phyloP scores from a whole-genome alignment of 208 protist species.

The Crithidia expoeki region DNA sequence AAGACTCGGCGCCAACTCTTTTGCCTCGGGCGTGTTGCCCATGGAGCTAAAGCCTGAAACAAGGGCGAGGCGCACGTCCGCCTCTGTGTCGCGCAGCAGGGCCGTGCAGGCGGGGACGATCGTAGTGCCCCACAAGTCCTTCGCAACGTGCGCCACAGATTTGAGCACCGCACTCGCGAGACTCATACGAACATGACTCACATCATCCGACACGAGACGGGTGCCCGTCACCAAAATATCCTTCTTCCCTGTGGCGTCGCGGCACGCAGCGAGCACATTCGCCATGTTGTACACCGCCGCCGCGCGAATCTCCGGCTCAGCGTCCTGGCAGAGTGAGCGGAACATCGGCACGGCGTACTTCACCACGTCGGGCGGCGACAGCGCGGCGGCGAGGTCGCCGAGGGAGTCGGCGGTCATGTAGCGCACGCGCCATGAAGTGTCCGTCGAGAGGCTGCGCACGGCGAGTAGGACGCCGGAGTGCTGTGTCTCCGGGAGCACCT shows the following conservation, averaged over 20 bases:
- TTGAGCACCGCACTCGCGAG: conserved; percentile 84
- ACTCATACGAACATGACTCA: conserved; percentile 82
- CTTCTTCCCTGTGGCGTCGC: conserved; percentile 57
- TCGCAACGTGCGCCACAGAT: conserved; percentile 74
- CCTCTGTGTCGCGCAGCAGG: conserved; percentile 78
- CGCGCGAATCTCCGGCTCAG: conserved; percentile 87
- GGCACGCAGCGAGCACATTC: conserved; percentile 60
- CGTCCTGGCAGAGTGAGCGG: conserved; percentile 76
- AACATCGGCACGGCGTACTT: conserved; percentile 78
- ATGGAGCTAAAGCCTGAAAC: conserved; percentile 88
- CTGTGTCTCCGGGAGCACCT: conserved; percentile 84
- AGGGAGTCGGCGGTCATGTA: conserved; percentile 98
- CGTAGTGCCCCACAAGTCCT: conserved; percentile 74
- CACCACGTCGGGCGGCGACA: conserved; percentile 63
- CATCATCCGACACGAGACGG: conserved; percentile 72
- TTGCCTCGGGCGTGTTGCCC: conserved; percentile 82
- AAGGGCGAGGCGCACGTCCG: conserved; percentile 84
- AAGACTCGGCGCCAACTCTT: conserved; percentile 83
- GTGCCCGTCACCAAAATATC: conserved; percentile 81
- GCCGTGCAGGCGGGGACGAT: conserved; percentile 81
- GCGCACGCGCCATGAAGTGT: conserved; percentile 98
- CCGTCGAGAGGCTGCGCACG: conserved; percentile 73
- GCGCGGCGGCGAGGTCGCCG: conserved; percentile 60
- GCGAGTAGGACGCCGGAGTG: conserved; percentile 80
- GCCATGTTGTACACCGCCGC: conserved; percentile 86